Conservation (phyloP, 768 basidiomycete species). For the Rhizopogon vesiculosus region DNA sequence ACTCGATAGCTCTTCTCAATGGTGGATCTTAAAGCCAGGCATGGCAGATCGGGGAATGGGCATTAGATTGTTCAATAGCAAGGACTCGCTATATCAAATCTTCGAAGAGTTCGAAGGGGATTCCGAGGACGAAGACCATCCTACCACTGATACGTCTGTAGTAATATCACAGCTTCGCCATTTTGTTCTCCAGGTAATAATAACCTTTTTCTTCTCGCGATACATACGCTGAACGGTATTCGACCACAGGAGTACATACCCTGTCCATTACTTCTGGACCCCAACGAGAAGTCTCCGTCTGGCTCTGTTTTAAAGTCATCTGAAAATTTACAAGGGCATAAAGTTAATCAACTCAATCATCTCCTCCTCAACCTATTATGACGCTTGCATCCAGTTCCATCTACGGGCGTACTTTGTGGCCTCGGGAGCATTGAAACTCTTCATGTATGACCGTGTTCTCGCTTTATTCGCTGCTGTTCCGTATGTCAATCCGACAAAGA, state of each 20-base stretch:
- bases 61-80: slow-evolving; percentile 82
- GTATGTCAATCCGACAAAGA: slow-evolving; percentile 46
- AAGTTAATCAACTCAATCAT: slow-evolving; percentile 38
- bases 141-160: slow-evolving; percentile 48
- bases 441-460: slow-evolving; percentile 76
- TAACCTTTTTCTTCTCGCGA: slow-evolving; percentile 2
- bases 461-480: slow-evolving; percentile 82
- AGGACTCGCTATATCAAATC: slow-evolving; percentile 64
- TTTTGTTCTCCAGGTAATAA: slow-evolving; percentile 87
- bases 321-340: slow-evolving; percentile 41
- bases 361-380: slow-evolving; percentile 4
- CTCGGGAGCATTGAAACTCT: slow-evolving; percentile 72
- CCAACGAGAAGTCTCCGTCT: slow-evolving; percentile 37
- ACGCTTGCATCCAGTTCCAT: slow-evolving; percentile 66
- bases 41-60: slow-evolving; percentile 98
- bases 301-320: slow-evolving; percentile 17
- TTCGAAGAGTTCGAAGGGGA: slow-evolving; percentile 76
- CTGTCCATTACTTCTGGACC: slow-evolving; percentile 75
- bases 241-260: slow-evolving; percentile 74
- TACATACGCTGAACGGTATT: slow-evolving; percentile 3
- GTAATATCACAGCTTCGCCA: slow-evolving; percentile 86
- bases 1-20: slow-evolving; percentile 45
- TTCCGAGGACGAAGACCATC: slow-evolving; percentile 44
- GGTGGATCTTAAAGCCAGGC: slow-evolving; percentile 97
- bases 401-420: slow-evolving; percentile 84